These are phyloP conservation scores for Immersiella caudata DNA, from an alignment of 495 filamentous ascomycete species.

Conservation along the genomic window DNA sequence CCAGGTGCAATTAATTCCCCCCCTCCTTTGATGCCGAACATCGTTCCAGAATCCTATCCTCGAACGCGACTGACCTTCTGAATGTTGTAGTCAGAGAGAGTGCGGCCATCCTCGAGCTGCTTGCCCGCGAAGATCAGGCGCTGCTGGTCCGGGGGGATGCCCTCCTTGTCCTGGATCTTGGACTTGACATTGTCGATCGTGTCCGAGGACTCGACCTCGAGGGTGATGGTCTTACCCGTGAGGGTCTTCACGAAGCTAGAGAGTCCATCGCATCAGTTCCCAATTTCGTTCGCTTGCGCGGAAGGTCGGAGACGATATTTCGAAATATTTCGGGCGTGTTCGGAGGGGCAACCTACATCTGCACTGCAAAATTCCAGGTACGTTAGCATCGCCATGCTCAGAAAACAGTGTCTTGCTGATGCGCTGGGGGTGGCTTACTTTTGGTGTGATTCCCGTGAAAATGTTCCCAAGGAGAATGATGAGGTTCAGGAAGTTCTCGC, in stretches of 20 bases:
- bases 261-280: slow-evolving; percentile 43
- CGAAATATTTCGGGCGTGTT: slow-evolving; percentile 4
- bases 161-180: slow-evolving; percentile 99
- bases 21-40: background rate
- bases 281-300: slow-evolving; percentile 9
- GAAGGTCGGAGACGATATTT: background rate
- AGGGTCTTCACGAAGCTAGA: slow-evolving; percentile 94
- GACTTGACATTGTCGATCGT: slow-evolving; percentile 98
- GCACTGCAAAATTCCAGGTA: slow-evolving; percentile 59
- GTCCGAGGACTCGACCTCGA: slow-evolving; percentile 98
- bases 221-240: slow-evolving; percentile 99
- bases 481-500: slow-evolving; percentile 34
- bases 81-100: slow-evolving; percentile 99
- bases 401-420: background rate
- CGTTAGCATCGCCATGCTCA: slow-evolving; percentile 24
- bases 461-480: slow-evolving; percentile 28
- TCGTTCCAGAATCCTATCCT: background rate
- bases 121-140: slow-evolving; percentile 99
- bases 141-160: slow-evolving; percentile 98
- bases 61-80: slow-evolving; percentile 76
- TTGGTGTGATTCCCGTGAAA: slow-evolving; percentile 43
- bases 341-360: slow-evolving; percentile 64
- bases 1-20: background rate
- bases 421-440: slow-evolving; percentile 36
- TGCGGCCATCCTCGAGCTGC: slow-evolving; percentile 99